These are phyloP conservation scores for Adansonia gregorii DNA, from an alignment of 441 rosid species.

Conservation along the genomic window DNA sequence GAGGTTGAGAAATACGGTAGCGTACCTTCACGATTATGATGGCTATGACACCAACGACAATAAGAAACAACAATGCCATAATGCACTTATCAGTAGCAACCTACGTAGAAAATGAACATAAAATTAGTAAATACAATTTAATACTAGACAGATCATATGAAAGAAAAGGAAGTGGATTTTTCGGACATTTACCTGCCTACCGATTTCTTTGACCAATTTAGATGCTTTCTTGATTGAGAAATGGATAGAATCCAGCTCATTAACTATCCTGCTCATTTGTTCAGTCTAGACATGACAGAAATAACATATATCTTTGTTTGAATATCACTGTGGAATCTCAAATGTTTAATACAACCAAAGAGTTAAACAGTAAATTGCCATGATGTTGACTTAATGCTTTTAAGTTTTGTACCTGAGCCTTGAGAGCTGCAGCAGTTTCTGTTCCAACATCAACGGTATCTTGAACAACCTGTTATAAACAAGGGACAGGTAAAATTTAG, in stretches of 20 bases:
- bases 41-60: conserved; percentile 83
- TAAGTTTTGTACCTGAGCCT: conserved; percentile 77
- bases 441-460: conserved; percentile 91
- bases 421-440: conserved; percentile 91
- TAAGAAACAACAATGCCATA: conserved; percentile 80
- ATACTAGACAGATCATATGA: conserved; percentile 16
- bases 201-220: conserved; percentile 90
- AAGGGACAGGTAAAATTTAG: conserved; percentile 16
- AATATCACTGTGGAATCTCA: conserved; percentile 20
- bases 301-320: conserved; percentile 31
- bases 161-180: conserved; percentile 33
- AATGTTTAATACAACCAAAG: conserved; percentile 18
- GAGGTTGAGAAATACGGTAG: neutral
- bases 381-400: conserved; percentile 23
- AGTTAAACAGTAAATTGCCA: conserved; percentile 20
- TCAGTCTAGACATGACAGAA: conserved; percentile 67
- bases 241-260: conserved; percentile 94
- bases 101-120: conserved; percentile 39
- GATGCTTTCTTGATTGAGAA: conserved; percentile 95
- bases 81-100: conserved; percentile 97
- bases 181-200: conserved; percentile 88
- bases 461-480: conserved; percentile 71
- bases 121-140: conserved; percentile 31
- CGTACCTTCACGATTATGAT: conserved; percentile 90
- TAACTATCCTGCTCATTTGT: conserved; percentile 96